phyloP scores from a whole-genome alignment of 495 filamentous ascomycete genomes.

The Aspergillus ostianus region DNA sequence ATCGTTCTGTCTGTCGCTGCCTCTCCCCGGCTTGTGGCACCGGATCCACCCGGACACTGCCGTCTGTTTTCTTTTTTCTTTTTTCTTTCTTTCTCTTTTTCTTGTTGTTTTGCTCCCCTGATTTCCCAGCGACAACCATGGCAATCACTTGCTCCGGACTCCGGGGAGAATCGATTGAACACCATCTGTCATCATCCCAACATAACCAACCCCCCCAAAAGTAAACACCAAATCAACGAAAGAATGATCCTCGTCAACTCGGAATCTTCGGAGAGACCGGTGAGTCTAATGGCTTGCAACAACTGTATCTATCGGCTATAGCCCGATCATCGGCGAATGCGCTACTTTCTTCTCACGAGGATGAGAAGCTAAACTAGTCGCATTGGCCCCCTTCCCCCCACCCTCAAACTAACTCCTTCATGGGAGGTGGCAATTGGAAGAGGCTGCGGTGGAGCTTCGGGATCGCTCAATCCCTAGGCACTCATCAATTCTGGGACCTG shows the following conservation, averaged over 20 bases:
- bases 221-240: background rate
- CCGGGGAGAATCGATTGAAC: background rate
- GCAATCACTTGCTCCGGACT: background rate
- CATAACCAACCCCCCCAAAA: background rate
- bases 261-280: background rate
- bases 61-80: background rate
- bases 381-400: background rate
- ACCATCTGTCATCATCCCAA: background rate
- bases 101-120: conserved; percentile 1
- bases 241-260: background rate
- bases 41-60: background rate
- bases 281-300: background rate
- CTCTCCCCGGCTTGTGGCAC: conserved; percentile 1
- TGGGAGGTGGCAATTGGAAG: background rate
- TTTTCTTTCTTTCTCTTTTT: background rate
- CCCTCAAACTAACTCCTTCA: background rate
- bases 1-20: background rate
- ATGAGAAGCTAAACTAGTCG: background rate
- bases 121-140: background rate
- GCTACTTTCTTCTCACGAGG: background rate
- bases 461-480: background rate
- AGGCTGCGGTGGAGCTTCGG: background rate
- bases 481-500: background rate
- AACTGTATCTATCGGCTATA: background rate
- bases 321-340: background rate